phyloP scores from a whole-genome alignment of 176 grass and related monocot species.

The Oryza glumipatula region DNA sequence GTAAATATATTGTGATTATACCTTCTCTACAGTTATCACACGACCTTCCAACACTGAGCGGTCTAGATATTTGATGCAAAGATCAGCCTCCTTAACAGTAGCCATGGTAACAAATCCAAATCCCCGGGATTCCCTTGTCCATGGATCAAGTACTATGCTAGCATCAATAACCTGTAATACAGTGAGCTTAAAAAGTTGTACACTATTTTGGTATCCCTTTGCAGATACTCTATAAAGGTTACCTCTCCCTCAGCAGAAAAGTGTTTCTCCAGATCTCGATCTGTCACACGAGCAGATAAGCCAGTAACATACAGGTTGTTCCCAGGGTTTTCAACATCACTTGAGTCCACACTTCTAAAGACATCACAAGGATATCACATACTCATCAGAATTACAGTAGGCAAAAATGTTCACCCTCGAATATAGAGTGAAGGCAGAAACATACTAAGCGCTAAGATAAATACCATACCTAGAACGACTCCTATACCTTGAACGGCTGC shows the following conservation, averaged over 20 bases:
- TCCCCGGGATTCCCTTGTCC: conserved; percentile 79
- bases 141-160: conserved; percentile 72
- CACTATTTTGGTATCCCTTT: background rate
- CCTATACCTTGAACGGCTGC: conserved; percentile 60
- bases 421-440: background rate
- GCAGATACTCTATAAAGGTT: conserved; percentile 36
- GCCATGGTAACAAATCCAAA: conserved; percentile 98
- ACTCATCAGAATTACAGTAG: background rate
- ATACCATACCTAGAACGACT: conserved; percentile 56
- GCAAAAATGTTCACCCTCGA: background rate
- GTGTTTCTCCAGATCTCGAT: conserved; percentile 59
- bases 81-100: conserved; percentile 61
- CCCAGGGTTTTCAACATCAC: conserved; percentile 58
- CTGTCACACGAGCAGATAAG: conserved; percentile 51
- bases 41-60: conserved; percentile 79
- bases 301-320: conserved; percentile 83
- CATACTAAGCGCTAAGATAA: background rate
- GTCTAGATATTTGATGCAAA: conserved; percentile 84
- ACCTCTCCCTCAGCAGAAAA: conserved; percentile 66
- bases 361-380: background rate
- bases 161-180: conserved; percentile 62
- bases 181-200: background rate
- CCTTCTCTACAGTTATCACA: conserved; percentile 95
- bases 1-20: conserved; percentile 24
- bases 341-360: conserved; percentile 63